Conservation (phyloP, 306 rosid species). For the Gynostemma pentaphyllum region DNA sequence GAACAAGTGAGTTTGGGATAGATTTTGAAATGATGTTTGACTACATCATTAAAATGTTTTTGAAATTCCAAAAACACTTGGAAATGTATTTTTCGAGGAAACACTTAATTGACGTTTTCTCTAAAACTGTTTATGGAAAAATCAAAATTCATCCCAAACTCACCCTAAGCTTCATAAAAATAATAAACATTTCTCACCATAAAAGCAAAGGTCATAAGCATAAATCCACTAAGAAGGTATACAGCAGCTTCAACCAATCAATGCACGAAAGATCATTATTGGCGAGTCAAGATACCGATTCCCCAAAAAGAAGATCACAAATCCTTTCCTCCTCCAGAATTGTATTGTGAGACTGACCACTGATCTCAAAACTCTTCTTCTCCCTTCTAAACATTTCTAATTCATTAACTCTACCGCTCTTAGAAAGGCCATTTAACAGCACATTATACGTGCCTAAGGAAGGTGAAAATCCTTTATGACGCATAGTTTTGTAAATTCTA, state of each 20-base stretch:
- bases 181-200: background rate
- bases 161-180: too few species aligned
- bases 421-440: conserved; percentile 42
- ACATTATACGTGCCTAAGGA: conserved; percentile 54
- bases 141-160: too few species aligned
- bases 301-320: conserved; percentile 55
- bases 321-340: conserved; percentile 38
- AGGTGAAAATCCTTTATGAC: conserved; percentile 35
- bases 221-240: background rate
- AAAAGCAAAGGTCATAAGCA: background rate
- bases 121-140: too few species aligned
- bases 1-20: too few species aligned
- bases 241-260: background rate
- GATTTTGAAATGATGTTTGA: too few species aligned
- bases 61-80: too few species aligned
- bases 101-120: too few species aligned
- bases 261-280: background rate
- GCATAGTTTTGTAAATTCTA: conserved; percentile 39
- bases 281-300: conserved; percentile 19
- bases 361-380: conserved; percentile 36
- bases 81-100: too few species aligned
- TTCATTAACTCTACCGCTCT: conserved; percentile 42
- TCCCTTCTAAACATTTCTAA: conserved; percentile 42
- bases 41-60: too few species aligned
- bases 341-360: conserved; percentile 18